Evolutionary conservation across 805 yeast genomes (phyloP).

Genomic region (Kluyveromyces lactis): DNA sequence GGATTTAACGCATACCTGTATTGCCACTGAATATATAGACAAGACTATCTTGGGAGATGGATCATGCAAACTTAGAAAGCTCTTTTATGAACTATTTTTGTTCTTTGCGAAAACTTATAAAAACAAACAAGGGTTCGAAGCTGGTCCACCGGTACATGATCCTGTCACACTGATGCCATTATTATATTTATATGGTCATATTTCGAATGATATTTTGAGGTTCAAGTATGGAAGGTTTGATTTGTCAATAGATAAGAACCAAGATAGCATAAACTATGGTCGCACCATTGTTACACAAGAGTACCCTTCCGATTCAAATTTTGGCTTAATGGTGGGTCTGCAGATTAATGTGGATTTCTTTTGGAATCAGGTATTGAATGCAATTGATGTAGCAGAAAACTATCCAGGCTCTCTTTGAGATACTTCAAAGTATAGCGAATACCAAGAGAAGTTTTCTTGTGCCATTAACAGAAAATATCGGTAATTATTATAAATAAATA

Average conservation of each 20-base stretch:
- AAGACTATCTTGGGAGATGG: slow-evolving; percentile 32
- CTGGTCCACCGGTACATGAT: slow-evolving; percentile 77
- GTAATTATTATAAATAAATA: too few species aligned
- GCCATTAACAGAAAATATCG: too few species aligned
- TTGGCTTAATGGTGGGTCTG: slow-evolving; percentile 35
- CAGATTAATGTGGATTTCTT: slow-evolving; percentile 34
- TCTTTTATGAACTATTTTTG: slow-evolving; percentile 46
- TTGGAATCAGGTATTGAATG: slow-evolving; percentile 38
- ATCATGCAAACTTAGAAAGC: slow-evolving; percentile 39
- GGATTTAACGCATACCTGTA: slow-evolving; percentile 60
- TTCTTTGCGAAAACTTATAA: slow-evolving; percentile 42
- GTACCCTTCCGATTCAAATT: slow-evolving; percentile 18
- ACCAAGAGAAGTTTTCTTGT: too few species aligned
- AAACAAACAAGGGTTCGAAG: slow-evolving; percentile 33
- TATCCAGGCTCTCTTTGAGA: neutral
- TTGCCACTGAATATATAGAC: slow-evolving; percentile 34
- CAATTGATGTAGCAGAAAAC: slow-evolving; percentile 32
- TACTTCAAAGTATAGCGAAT: too few species aligned
- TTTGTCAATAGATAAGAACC: slow-evolving; percentile 20
- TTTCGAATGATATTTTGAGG: slow-evolving; percentile 12
- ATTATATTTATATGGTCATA: slow-evolving; percentile 35
- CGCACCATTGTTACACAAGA: slow-evolving; percentile 38
- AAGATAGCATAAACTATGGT: slow-evolving; percentile 46
- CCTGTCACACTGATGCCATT: slow-evolving; percentile 62
- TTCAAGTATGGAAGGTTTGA: slow-evolving; percentile 20